Percentiles rank a stretch among this genome's conserved stretches.
Evolutionary conservation across 306 rosid species (phyloP).

Genomic region (Citrullus colocynthis): DNA sequence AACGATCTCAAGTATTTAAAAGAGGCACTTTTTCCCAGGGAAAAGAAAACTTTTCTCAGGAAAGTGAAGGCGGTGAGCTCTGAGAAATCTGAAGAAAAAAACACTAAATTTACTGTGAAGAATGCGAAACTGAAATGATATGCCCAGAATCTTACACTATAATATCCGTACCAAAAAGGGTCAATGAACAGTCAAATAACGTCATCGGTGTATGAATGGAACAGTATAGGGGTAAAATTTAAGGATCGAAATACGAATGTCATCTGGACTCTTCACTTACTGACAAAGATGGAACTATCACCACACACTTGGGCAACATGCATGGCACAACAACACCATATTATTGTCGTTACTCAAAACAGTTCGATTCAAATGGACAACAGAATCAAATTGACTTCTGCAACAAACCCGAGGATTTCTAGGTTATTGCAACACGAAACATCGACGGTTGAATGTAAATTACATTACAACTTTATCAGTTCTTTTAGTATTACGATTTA

Average conservation of each 20-base stretch:
- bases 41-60: not conserved
- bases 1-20: not conserved
- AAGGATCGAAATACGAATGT: not conserved
- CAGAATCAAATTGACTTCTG: not conserved
- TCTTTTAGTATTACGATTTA: not conserved
- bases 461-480: not conserved
- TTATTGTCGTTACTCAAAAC: not conserved
- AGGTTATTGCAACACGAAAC: conserved; percentile 1
- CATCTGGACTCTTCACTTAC: not conserved
- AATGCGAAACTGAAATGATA: not conserved
- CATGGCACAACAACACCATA: not conserved
- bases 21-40: not conserved
- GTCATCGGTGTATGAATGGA: not conserved
- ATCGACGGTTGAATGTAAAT: not conserved
- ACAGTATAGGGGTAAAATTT: not conserved
- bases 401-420: not conserved
- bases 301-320: conserved; percentile 7
- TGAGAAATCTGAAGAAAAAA: not conserved
- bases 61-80: not conserved
- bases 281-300: not conserved
- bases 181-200: not conserved
- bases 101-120: not conserved
- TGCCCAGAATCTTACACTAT: not conserved
- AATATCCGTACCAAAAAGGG: not conserved
- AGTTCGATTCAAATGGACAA: not conserved